Evolutionary conservation across 768 basidiomycete species (phyloP).

Genomic region (Tylopilus felleus): DNA sequence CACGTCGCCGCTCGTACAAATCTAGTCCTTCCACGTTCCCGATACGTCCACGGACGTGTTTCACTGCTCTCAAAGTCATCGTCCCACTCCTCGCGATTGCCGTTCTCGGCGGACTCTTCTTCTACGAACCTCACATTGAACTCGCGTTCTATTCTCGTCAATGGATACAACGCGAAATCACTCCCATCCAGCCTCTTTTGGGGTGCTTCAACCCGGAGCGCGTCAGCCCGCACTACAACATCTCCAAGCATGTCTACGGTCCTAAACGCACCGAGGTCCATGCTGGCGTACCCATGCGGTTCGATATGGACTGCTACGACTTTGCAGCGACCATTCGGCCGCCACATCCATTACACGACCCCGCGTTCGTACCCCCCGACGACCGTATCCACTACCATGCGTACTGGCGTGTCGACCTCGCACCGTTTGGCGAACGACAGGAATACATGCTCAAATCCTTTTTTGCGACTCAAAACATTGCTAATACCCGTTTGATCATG

Average conservation of each 20-base stretch:
- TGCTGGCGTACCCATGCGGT: constrained; percentile 71
- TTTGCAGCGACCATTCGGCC: constrained; percentile 79
- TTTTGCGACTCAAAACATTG: constrained; percentile 83
- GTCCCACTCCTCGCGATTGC: constrained; percentile 37
- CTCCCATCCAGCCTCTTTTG: constrained; percentile 55
- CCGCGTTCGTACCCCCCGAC: constrained; percentile 26
- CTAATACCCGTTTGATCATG: constrained; percentile 63
- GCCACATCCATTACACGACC: constrained; percentile 2
- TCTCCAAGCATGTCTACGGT: constrained; percentile 60
- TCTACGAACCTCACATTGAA: constrained; percentile 86
- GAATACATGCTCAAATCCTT: constrained; percentile 92
- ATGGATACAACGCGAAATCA: constrained; percentile 76
- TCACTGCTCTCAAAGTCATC: constrained; percentile 42
- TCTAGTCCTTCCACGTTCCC: constrained; percentile 22
- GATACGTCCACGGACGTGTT: constrained; percentile 36
- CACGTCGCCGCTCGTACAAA: constrained; percentile 23
- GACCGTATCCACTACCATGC: constrained; percentile 75
- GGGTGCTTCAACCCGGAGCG: constrained; percentile 70
- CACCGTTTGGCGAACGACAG: constrained; percentile 75
- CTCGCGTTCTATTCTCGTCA: constrained; percentile 69
- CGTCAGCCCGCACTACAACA: constrained; percentile 65
- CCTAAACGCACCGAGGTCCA: constrained; percentile 69
- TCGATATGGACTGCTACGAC: constrained; percentile 89
- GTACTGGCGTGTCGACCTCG: constrained; percentile 92
- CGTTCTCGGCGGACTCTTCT: constrained; percentile 47